These are phyloP conservation scores for Botrytis fabae DNA, from an alignment of 2,329 filamentous ascomycete species.

Conservation along the genomic window DNA sequence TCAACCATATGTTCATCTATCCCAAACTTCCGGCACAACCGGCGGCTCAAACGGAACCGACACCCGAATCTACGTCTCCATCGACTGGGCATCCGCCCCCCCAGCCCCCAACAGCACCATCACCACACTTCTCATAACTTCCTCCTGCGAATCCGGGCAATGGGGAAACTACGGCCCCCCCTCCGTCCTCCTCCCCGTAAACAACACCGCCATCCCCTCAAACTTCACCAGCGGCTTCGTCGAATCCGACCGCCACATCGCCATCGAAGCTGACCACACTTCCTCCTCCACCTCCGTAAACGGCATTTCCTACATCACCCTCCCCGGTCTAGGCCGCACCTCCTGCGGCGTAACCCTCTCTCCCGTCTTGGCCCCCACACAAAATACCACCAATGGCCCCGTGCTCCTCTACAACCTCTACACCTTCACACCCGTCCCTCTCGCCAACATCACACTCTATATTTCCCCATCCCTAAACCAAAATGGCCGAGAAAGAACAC, in stretches of 20 bases:
- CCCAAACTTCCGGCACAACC: slow-evolving; percentile 51
- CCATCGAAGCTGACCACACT: slow-evolving; percentile 56
- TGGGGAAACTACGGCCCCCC: slow-evolving; percentile 49
- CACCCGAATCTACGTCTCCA: slow-evolving; percentile 52
- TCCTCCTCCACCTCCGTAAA: slow-evolving; percentile 46
- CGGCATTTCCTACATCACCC: slow-evolving; percentile 49
- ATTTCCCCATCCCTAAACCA: slow-evolving; percentile 55
- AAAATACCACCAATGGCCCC: slow-evolving; percentile 51
- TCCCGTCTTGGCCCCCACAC: slow-evolving; percentile 53
- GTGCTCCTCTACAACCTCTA: slow-evolving; percentile 62
- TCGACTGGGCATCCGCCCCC: slow-evolving; percentile 56
- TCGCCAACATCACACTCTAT: slow-evolving; percentile 47
- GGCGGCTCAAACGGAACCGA: slow-evolving; percentile 50
- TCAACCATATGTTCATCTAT: slow-evolving; percentile 53
- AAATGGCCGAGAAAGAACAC: slow-evolving; percentile 47
- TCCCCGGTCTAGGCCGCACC: slow-evolving; percentile 58
- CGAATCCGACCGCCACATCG: slow-evolving; percentile 58
- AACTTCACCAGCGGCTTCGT: slow-evolving; percentile 59
- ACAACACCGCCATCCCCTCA: slow-evolving; percentile 49
- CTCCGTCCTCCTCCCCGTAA: slow-evolving; percentile 56
- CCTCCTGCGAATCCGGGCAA: slow-evolving; percentile 43
- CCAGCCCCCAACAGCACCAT: slow-evolving; percentile 45
- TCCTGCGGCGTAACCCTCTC: slow-evolving; percentile 57
- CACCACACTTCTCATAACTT: slow-evolving; percentile 55
- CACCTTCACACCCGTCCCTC: slow-evolving; percentile 52